phyloP scores from a whole-genome alignment of 2,329 filamentous ascomycete species.

The Curvularia verruculosa region DNA sequence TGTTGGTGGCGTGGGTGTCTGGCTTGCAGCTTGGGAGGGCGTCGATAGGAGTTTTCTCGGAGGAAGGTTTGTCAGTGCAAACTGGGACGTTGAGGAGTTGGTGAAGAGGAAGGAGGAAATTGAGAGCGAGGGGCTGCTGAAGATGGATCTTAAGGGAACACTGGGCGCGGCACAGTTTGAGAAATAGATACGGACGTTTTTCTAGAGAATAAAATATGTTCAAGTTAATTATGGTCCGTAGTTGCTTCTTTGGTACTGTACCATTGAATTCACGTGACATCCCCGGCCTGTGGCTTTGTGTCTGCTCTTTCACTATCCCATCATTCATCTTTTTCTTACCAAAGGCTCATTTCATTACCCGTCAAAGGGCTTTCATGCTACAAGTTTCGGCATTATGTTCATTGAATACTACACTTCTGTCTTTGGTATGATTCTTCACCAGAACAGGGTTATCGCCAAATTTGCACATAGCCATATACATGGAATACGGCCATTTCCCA shows the following conservation, averaged over 20 bases:
- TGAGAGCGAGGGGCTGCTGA: conserved; percentile 18
- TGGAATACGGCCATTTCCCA: no score
- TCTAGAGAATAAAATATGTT: not conserved
- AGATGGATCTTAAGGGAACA: conserved; percentile 23
- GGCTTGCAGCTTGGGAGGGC: conserved; percentile 33
- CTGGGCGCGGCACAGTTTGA: conserved; percentile 23
- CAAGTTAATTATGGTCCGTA: not conserved
- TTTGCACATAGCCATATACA: no score
- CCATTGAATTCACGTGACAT: not conserved
- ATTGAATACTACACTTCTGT: no score
- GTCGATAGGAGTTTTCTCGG: conserved; percentile 29
- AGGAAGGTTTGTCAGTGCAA: conserved; percentile 32
- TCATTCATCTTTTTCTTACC: not conserved
- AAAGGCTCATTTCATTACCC: not conserved
- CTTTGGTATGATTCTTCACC: no score
- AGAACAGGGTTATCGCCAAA: no score
- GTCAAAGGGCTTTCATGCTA: not conserved
- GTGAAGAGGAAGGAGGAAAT: conserved; percentile 26
- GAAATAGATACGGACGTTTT: not conserved
- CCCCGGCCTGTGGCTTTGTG: not conserved
- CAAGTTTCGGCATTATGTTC: no score
- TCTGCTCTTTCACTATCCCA: not conserved
- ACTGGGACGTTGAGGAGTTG: conserved; percentile 44
- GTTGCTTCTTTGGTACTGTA: not conserved
- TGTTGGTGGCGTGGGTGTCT: conserved; percentile 36